Evolutionary conservation across 495 filamentous ascomycete genomes (phyloP), one percentile per base, ranked within the genome.

Genomic region (Talaromyces stipitatus): DNA sequence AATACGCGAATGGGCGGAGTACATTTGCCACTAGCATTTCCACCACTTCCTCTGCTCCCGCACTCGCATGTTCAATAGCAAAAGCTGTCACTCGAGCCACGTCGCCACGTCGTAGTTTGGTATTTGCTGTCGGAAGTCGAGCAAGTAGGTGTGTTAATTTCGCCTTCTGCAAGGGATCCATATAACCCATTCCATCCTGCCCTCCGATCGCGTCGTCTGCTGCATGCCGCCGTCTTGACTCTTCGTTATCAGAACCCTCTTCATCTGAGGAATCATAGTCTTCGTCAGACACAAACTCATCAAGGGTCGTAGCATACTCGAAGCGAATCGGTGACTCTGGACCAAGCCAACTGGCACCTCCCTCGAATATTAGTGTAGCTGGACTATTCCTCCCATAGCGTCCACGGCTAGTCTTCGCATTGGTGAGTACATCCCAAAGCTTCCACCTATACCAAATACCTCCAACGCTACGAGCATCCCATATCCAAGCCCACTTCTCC

Each of bases 401-500:
- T 18, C 52, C 58, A 24, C 53, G 57, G 54, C 47, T 52, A 26
- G 66, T 59, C 56, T 62, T 54, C 9, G 57, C 27, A 24, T 75
- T 72, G 2, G 89, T 91, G 30, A 91, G 75, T 26, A 91, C 78
- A 60, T 91, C 83, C 91, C 90, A 97, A 54, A 97, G 63, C 50
- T 89, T 86, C 88, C 90, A 97, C 14, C 92, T 83, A 69, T 96
- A 97, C 74, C 88, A 97, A 4, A 92, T 80, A 6, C 88, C 89
- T 6, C 85, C 86, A 51, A 83, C 70, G 61, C 88, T 90, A 50
- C 90, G 78, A 26, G 92, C 77, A 69, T 99, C 88, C 86, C 88
- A 99, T 3, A 99, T 69, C 88, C 90, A 99, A 0, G 90, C 88
- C 85, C 91, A 99, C 65, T 86, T 91, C 61, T 92, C 87, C 33